These are phyloP conservation scores for Phytophthora hybrid DNA, from an alignment of 352 stramenopile species.

Conservation along the genomic window DNA sequence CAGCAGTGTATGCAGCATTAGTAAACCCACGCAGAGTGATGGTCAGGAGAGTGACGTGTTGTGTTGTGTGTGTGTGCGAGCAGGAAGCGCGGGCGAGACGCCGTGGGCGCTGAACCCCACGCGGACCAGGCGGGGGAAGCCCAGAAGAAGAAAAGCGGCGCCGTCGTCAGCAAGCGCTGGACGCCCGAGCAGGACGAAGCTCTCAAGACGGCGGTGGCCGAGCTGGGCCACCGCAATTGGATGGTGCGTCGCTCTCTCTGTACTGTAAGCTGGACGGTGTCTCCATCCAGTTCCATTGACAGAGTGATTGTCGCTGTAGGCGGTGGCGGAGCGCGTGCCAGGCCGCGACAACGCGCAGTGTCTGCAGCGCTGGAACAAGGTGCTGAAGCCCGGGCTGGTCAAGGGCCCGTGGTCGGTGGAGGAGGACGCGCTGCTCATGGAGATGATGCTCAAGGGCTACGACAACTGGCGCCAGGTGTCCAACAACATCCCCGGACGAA, in stretches of 20 bases:
- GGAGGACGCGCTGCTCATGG: conserved; percentile 89
- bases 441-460: conserved; percentile 86
- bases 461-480: conserved; percentile 81
- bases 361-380: conserved; percentile 89
- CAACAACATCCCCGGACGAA: conserved; percentile 71
- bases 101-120: conserved; percentile 19
- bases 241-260: conserved; percentile 56
- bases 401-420: conserved; percentile 94
- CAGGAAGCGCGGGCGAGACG: conserved; percentile 51
- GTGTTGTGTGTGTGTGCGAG: not conserved
- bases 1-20: conserved; percentile 27
- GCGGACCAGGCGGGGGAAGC: conserved; percentile 43
- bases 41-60: conserved; percentile 10
- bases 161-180: conserved; percentile 70
- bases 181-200: conserved; percentile 89
- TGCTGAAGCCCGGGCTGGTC: conserved; percentile 92
- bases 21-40: conserved; percentile 15
- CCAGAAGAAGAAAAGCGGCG: conserved; percentile 57
- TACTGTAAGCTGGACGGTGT: not conserved
- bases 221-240: conserved; percentile 90
- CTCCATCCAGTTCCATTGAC: not conserved
- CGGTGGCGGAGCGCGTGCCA: conserved; percentile 69
- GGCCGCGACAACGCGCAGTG: conserved; percentile 84
- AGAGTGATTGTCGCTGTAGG: conserved; percentile 31
- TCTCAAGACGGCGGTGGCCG: conserved; percentile 76